phyloP scores from a whole-genome alignment of 352 stramenopile species.

The Globisporangium viniferum region DNA sequence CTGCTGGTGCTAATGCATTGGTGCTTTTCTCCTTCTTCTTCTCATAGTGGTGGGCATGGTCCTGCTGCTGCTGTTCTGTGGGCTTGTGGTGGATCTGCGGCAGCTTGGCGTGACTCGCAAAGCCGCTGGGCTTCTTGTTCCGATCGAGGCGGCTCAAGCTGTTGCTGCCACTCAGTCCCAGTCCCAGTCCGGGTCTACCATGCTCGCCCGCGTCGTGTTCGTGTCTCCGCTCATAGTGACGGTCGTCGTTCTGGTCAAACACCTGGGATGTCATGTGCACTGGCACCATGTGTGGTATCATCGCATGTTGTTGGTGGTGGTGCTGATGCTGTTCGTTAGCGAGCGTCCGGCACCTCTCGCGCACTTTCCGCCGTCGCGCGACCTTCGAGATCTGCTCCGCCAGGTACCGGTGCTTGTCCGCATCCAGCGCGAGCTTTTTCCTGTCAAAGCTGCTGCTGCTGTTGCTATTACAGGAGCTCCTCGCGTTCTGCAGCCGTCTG shows the following conservation, averaged over 20 bases:
- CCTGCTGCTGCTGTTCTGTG: constrained; percentile 7
- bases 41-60: background rate
- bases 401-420: constrained; percentile 43
- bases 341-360: constrained; percentile 30
- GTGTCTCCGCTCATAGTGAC: background rate
- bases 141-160: constrained; percentile 11
- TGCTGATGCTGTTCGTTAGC: background rate
- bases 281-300: background rate
- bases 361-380: constrained; percentile 34
- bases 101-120: background rate
- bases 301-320: background rate
- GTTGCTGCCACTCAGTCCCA: constrained; percentile 3
- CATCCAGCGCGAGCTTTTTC: constrained; percentile 48
- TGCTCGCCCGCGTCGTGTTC: background rate
- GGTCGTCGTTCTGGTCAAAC: background rate
- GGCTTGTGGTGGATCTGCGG: constrained; percentile 3
- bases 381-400: constrained; percentile 58
- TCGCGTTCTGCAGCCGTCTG: constrained; percentile 32
- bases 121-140: constrained; percentile 1
- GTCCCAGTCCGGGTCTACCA: too few relatives aligned
- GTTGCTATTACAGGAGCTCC: constrained; percentile 27
- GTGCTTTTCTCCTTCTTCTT: background rate
- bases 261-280: background rate
- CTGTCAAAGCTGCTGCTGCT: constrained; percentile 19
- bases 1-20: background rate